Base-by-base conservation (phyloP, 805 yeast species). In the Candida coquimbonensis region DNA sequence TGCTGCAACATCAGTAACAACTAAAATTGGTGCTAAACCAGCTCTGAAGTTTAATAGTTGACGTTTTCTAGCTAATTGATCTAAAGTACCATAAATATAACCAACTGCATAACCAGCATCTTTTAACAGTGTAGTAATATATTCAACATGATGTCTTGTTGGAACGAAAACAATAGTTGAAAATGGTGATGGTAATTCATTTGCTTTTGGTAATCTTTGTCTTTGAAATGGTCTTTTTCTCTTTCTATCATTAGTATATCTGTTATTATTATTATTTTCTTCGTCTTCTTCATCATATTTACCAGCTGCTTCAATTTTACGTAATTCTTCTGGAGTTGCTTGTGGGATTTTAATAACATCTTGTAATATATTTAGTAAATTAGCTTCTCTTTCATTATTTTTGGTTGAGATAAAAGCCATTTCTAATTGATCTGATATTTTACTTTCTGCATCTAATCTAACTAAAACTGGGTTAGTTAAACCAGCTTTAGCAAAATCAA, bases 1-100 rank as follows among this genome's bases (percentile, higher is more conserved):
- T 2, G 99, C 99, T 25, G 96, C 96, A 52, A 87, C 98, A 72
- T 93, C 99, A 1, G 99, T 93, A 45, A 93, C 99, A 9, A 93
- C 97, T 62, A 93, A 66, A n/a, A 93, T 63, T 29, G 86, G 80
- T 5, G 96, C 80, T 39, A 85, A 70, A 1, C 97, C 99, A 2
- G 82, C 71, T 56, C 96, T 73, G 66, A 93, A 93, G 54, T 88
- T 82, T 59, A 83, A 75, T 42, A 93, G 69, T 62, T 93, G 98
- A 55, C 85, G 83, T 49, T 83, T 82, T 74, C 99, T 83, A 1
- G 99, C 99, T 55, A 80, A 83, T 62, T 93, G 99, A 66, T 93
- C 98, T 50, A 93, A 73, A 1, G 97, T 77, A 64, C 99, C 98
- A 61, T 93, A 93, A 51, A 91, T 87, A 58, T 82, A 89, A 2